Conservation (phyloP, 148 eudicot genomes). For the Arctostaphylos glauca region DNA sequence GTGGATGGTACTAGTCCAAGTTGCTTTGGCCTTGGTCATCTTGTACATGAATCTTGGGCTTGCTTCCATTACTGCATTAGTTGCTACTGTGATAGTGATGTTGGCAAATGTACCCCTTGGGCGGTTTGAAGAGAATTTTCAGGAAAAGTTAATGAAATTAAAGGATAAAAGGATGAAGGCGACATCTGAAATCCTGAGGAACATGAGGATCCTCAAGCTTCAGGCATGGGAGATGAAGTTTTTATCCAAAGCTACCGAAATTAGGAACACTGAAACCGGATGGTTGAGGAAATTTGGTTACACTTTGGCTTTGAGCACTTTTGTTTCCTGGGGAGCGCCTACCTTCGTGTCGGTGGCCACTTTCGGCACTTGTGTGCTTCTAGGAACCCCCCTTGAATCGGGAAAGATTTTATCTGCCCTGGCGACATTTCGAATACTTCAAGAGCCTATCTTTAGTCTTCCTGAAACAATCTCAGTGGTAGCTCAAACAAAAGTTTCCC, state of each 20-base stretch:
- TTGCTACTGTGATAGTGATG: constrained; percentile 40
- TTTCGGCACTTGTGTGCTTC: not conserved
- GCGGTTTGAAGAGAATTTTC: constrained; percentile 32
- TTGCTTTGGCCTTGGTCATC: constrained; percentile 39
- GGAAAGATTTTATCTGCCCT: constrained; percentile 50
- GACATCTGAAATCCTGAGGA: no score
- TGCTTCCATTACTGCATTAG: constrained; percentile 50
- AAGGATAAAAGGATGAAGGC: constrained; percentile 52
- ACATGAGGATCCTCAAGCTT: constrained; percentile 56
- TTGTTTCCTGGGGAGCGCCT: constrained; percentile 51
- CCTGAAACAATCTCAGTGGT: no score
- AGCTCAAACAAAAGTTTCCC: constrained; percentile 29
- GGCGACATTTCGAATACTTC: constrained; percentile 46
- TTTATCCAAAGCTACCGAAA: constrained; percentile 41
- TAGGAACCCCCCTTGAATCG: constrained; percentile 50
- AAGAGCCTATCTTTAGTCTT: constrained; percentile 2
- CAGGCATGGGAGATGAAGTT: constrained; percentile 61
- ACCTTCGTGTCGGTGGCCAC: constrained; percentile 43
- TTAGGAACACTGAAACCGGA: constrained; percentile 34
- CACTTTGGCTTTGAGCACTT: constrained; percentile 31
- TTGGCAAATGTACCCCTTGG: constrained; percentile 44
- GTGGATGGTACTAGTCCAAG: constrained; percentile 49
- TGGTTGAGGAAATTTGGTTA: constrained; percentile 45
- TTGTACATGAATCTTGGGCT: constrained; percentile 49
- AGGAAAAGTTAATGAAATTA: constrained; percentile 40